Percentiles rank a stretch among this genome's conserved stretches.
These are phyloP conservation scores for Hypoxylon sp. DNA, from an alignment of 2,329 filamentous ascomycete species.

Conservation along the genomic window DNA sequence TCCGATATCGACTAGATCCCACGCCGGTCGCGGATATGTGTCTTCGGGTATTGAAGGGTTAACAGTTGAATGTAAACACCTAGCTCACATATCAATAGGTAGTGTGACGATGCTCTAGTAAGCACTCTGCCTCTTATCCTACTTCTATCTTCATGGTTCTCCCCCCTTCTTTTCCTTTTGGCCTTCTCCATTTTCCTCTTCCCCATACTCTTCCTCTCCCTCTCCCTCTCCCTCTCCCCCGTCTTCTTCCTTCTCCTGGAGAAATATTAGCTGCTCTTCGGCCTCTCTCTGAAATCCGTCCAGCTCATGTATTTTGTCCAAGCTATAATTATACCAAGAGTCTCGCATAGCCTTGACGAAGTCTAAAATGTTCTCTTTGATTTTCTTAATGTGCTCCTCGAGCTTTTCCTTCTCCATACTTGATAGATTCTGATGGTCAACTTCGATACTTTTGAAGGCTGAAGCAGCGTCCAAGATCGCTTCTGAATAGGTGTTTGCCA, in stretches of 20 bases:
- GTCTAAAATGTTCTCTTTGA: not conserved
- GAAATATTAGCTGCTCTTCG: not conserved
- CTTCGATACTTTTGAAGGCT: not conserved
- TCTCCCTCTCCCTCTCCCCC: not conserved
- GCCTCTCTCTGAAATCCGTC: not conserved
- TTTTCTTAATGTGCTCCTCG: not conserved
- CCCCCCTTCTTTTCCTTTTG: not conserved
- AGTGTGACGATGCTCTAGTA: not conserved
- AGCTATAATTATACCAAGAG: not conserved
- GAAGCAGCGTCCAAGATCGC: not conserved
- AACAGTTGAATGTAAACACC: not conserved
- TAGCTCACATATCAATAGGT: not conserved
- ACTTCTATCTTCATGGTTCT: not conserved
- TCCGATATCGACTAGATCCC: constrained; percentile 25
- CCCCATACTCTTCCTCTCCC: not conserved
- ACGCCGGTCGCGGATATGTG: constrained; percentile 20
- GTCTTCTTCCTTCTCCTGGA: not conserved
- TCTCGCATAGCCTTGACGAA: not conserved
- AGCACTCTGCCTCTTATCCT: not conserved
- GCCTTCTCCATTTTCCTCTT: not conserved
- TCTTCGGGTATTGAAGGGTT: not conserved
- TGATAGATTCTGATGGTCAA: not conserved
- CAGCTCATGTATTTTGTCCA: not conserved
- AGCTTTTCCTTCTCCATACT: not conserved
- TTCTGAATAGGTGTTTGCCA: not conserved